Evolutionary conservation across 208 protist species (phyloP), one percentile per base, ranked within the genome.

Genomic region (Wallacemonas sp.): DNA sequence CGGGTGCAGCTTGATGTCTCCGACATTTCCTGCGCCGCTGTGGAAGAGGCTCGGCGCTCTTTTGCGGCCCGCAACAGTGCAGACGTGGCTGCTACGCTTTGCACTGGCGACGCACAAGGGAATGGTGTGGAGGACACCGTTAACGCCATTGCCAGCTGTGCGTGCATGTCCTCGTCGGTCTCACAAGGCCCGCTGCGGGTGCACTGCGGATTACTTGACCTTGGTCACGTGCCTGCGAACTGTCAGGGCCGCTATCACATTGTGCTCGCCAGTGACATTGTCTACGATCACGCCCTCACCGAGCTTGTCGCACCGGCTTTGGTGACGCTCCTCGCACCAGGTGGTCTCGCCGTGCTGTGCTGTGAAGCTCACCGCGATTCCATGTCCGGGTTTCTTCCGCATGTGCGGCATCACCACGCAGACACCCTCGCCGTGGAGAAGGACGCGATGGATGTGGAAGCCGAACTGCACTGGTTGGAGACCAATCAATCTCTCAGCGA

Each of bases 281-380:
- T 86, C 19, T 89, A 89, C 65, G 82, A 85, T 71, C 56, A 69
- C 56, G 41, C 67, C 66, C 79, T 84, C 47, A 79, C 75, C 1
- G 24, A 39, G 39, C 59, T 72, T 54, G 75, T 88, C 6, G 54
- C 77, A 12, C 71, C 74, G 2, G 78, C 82, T 0, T 38, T 89
- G 1, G 76, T 59, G 46, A 22, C 4, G 6, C 72, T 89, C 1
- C 64, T 89, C 19, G 59, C 58, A 12, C 66, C 75, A 11, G 82
- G 75, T 28, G 82, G 82, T 26, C 19, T 74, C 4, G 82, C 82
- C 1, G 33, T 86, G 14, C 56, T 89, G 21, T 89, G 82, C 64
- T 89, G 82, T 59, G 82, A 89, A 53, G 62, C 76, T 21, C 79
- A 89, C 59, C 70, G 82, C 12, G 82, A 89, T 56, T 77, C 76